Base-by-base conservation (phyloP, 495 filamentous ascomycete species). In the Penicillium odoratum region DNA sequence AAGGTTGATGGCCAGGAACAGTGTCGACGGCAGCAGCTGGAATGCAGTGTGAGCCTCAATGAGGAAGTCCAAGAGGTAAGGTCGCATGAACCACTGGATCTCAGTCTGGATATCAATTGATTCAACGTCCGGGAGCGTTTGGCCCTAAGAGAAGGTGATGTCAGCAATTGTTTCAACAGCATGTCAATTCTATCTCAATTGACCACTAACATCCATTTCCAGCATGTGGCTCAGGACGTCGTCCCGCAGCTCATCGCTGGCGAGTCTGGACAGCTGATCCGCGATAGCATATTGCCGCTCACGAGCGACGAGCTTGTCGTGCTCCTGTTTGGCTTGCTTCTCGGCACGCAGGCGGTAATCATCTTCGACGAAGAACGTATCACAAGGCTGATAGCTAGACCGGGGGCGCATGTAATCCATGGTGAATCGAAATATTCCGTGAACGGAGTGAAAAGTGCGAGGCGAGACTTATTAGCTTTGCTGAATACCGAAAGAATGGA, bases 41-140 rank as follows among this genome's bases (percentile, higher is more conserved):
- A 97, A 99, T 16, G 93, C 93, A 57, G 87, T 86, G 69, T 99
- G 95, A 44, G 94, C 94, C 82, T 99, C 94, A 66, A 97, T 89
- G 52, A 99, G 83, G 79, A 99, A 99, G 78, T 99, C 94, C 61
- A 99, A 87, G 29, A 99, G 87, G 71, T 97, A 99, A 0, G 94
- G 93, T 62, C 94, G 83, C 94, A 99, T 99, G 78, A 93, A 97
- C 95, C 95, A 99, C 69, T 97, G 91, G 55, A 99, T 98, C 78
- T 99, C 94, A 47, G 92, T 89, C 74, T 99, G 94, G 71, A 98
- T 96, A 64, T 99, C 94, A 71, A 99, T 99, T 16, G 93, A 91
- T 64, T 92, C 92, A 66, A 96, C 91, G 70, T 99, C 95, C 31
- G 94, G 92, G 61, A 97, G 78, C 34, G 95, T 98, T 71, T 92